Base-by-base conservation (phyloP, 495 filamentous ascomycete species). In the Aspergillus wentii region DNA sequence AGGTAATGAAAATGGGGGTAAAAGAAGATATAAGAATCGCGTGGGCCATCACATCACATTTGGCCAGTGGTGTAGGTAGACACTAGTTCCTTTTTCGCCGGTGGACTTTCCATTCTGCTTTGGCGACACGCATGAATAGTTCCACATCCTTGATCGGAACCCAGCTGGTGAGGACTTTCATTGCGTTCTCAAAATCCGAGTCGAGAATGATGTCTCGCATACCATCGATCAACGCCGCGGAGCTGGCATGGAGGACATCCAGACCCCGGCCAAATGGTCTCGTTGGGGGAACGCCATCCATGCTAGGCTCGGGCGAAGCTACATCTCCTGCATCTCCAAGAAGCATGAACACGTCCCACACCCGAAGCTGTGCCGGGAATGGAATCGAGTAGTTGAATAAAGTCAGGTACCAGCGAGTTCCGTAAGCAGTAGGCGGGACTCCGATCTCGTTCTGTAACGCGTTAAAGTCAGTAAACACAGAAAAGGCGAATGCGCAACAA, bases 291-390 rank as follows among this genome's bases (percentile, higher is more conserved):
- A 33, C 25, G 29, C 82, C 78, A 34, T 75, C 78, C 33, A 61
- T 55, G 29, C 78, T 76, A 8, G 66, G 57, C 6, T 32, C 16
- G 8, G 46, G 18, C 3, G 48, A 27, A 16, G 46, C 37, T 5
- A 30, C 32, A 18, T 66, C 59, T 19, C 71, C 62, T 3, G 72
- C 68, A 48, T 94, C 90, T 30, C 92, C 92, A 17, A 99, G 80
- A 2, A 99, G 81, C 86, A 99, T 89, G 64, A 99, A 97, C 1
- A 94, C 87, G 52, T 99, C 92, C 92, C 92, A 99, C 4, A 99
- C 86, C 32, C 92, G 83, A n/a, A 99, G 83, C 55, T 99, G 92
- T 8, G 94, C 94, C 0, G 87, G 76, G 52, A 97, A 99, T 2
- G 92, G 92, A 41, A 99, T 88, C 13, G 87, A 94, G 47, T 96